Conservation (phyloP, 2,329 filamentous ascomycete species). For the Didymella glomerata region DNA sequence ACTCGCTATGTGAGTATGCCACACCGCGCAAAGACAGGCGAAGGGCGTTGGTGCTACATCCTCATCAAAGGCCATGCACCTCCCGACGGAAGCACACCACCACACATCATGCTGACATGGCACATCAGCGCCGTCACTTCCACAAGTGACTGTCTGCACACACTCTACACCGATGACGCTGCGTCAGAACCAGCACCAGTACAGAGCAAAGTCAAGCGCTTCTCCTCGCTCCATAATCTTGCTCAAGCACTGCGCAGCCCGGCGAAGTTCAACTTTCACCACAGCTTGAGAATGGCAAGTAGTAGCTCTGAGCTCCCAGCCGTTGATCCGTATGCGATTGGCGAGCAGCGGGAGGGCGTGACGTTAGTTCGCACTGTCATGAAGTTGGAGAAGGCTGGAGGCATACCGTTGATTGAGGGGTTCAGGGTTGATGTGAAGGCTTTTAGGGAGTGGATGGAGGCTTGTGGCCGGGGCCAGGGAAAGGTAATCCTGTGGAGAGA, state of each 20-base stretch:
- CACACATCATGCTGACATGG: slow-evolving; percentile 27
- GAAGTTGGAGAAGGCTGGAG: slow-evolving; percentile 29
- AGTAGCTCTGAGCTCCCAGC: slow-evolving; percentile 16
- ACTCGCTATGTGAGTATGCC: slow-evolving; percentile 3
- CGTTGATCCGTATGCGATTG: neutral
- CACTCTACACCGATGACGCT: slow-evolving; percentile 13
- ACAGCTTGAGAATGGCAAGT: slow-evolving; percentile 15
- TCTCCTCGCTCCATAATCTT: slow-evolving; percentile 23
- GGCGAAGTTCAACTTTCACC: slow-evolving; percentile 4
- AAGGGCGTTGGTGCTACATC: slow-evolving; percentile 31
- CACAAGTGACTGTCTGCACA: slow-evolving; percentile 22
- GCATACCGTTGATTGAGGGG: slow-evolving; percentile 35
- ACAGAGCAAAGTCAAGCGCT: slow-evolving; percentile 10
- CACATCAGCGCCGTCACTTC: slow-evolving; percentile 22
- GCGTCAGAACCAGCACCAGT: neutral
- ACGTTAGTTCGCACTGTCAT: slow-evolving; percentile 29
- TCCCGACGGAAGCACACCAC: neutral
- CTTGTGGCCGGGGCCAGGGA: slow-evolving; percentile 34
- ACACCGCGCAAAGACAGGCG: slow-evolving; percentile 18
- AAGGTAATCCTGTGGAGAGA: slow-evolving; percentile 47
- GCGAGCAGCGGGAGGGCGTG: slow-evolving; percentile 6
- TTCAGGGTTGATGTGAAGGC: slow-evolving; percentile 28
- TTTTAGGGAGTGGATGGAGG: slow-evolving; percentile 32
- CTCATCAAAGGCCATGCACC: slow-evolving; percentile 18
- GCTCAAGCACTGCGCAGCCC: neutral